Conservation (phyloP, 352 stramenopile species). For the Pythium utonaiense region DNA sequence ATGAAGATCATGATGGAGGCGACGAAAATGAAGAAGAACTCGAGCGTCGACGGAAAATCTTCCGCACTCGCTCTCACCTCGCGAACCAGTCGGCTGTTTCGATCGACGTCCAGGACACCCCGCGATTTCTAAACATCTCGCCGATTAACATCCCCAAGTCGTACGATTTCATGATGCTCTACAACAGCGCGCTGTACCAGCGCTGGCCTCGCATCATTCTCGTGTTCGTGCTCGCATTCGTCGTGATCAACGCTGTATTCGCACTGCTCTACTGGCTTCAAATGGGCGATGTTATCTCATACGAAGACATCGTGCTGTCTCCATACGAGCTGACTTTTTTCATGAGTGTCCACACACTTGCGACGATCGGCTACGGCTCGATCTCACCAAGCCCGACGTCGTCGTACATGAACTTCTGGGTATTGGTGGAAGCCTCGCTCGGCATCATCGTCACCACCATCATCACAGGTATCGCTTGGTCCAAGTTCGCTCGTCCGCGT, state of each 20-base stretch:
- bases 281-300: conserved; percentile 31
- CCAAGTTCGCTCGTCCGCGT: conserved; percentile 75
- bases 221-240: conserved; percentile 66
- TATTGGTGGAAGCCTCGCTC: conserved; percentile 74
- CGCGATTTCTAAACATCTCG: conserved; percentile 66
- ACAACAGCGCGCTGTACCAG: conserved; percentile 71
- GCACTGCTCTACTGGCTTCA: conserved; percentile 60
- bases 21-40: conserved; percentile 12
- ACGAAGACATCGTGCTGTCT: conserved; percentile 43
- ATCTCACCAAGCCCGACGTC: conserved; percentile 47
- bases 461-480: conserved; percentile 83
- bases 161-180: conserved; percentile 77
- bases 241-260: conserved; percentile 64
- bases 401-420: conserved; percentile 71
- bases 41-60: conserved; percentile 12
- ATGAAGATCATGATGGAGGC: conserved; percentile 11
- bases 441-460: conserved; percentile 80
- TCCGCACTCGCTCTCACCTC: conserved; percentile 6
- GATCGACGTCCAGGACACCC: conserved; percentile 76
- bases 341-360: conserved; percentile 81
- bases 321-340: conserved; percentile 71
- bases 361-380: conserved; percentile 78
- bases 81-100: conserved; percentile 43
- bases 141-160: conserved; percentile 78
- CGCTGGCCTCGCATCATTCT: conserved; percentile 69